These are phyloP conservation scores for Dendrobium huoshanense DNA, from an alignment of 106 monocot genomes.

Conservation along the genomic window DNA sequence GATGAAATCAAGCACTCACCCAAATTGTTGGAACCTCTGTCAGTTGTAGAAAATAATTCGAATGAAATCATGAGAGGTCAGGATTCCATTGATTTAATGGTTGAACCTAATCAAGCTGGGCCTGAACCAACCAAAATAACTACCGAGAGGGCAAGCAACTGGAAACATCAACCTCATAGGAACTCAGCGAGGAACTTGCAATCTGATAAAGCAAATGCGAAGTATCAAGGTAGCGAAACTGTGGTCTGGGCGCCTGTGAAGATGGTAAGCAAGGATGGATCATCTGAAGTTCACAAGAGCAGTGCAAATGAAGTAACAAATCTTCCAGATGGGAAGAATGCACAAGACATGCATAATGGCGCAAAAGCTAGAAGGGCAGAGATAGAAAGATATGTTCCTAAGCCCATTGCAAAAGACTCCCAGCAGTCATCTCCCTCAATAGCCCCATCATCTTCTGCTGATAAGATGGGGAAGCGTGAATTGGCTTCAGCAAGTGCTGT, in stretches of 20 bases:
- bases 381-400: constrained; percentile 94
- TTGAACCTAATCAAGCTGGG: too few species aligned
- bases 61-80: constrained; percentile 4
- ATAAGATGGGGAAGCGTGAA: not conserved
- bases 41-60: constrained; percentile 20
- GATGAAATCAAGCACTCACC: constrained; percentile 5
- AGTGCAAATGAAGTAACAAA: not conserved
- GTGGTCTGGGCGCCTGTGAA: constrained; percentile 88
- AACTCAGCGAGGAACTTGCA: constrained; percentile 47
- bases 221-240: constrained; percentile 50
- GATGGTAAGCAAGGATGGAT: constrained; percentile 30
- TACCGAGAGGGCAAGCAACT: constrained; percentile 25
- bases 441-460: not conserved
- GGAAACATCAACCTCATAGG: constrained; percentile 51
- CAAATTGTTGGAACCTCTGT: not conserved
- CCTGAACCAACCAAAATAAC: constrained; percentile 11
- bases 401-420: constrained; percentile 44
- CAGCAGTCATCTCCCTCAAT: constrained; percentile 5
- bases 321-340: constrained; percentile 20
- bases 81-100: not conserved
- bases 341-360: constrained; percentile 26
- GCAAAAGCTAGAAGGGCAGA: constrained; percentile 75
- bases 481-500: constrained; percentile 14
- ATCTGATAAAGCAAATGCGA: constrained; percentile 31
- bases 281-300: constrained; percentile 20